These are phyloP conservation scores for Choanephora cucurbitarum DNA, from an alignment of 371 early-diverging fungal species.

Conservation along the genomic window DNA sequence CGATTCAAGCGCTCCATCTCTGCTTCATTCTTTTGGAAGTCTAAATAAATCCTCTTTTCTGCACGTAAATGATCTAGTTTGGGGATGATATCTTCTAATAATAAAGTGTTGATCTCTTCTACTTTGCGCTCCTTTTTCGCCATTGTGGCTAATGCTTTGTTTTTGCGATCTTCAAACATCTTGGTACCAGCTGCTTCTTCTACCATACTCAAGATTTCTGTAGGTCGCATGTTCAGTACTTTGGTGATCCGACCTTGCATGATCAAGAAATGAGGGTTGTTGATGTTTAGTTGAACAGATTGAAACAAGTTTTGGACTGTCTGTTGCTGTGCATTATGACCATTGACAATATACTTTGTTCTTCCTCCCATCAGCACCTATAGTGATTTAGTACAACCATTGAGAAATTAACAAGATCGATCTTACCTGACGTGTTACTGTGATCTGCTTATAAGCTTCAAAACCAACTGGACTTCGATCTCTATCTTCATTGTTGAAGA, in stretches of 20 bases:
- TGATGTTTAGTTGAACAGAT: constrained; percentile 96
- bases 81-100: constrained; percentile 92
- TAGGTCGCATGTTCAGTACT: constrained; percentile 98
- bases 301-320: constrained; percentile 92
- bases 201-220: constrained; percentile 95
- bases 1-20: constrained; percentile 86
- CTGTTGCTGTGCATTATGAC: constrained; percentile 88
- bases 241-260: constrained; percentile 99
- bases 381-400: background rate
- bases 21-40: constrained; percentile 89
- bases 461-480: constrained; percentile 90
- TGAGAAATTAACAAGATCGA: too few relatives aligned
- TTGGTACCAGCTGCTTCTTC: constrained; percentile 99
- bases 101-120: constrained; percentile 82
- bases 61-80: constrained; percentile 89
- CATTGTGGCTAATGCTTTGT: constrained; percentile 92
- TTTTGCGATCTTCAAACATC: constrained; percentile 98
- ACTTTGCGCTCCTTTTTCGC: constrained; percentile 96
- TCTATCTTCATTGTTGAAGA: constrained; percentile 93
- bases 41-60: constrained; percentile 88
- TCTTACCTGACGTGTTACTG: constrained; percentile 92
- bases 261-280: constrained; percentile 98
- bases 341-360: constrained; percentile 97
- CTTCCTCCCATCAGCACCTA: constrained; percentile 88
- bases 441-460: constrained; percentile 83